A percentile compares a stretch with the other conserved stretches of the same genome.
Evolutionary conservation across 208 protist species (phyloP).

Genomic region (Porcisia deanei): DNA sequence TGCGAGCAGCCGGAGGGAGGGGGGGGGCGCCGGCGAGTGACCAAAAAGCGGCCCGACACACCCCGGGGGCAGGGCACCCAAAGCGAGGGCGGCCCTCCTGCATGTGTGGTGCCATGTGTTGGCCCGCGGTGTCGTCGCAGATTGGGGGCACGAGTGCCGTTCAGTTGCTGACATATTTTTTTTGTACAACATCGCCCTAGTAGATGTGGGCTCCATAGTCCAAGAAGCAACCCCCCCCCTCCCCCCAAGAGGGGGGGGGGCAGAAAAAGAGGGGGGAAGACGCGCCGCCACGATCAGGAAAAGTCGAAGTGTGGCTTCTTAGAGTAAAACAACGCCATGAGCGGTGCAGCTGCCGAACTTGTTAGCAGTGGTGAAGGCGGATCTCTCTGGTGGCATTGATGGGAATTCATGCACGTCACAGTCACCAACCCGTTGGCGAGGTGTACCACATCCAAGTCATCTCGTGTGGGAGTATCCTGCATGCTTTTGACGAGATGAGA

Average conservation of each 20-base stretch:
- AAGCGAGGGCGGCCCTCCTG: not conserved
- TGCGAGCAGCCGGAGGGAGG: not conserved
- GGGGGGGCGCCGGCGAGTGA: not conserved
- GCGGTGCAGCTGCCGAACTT: not conserved
- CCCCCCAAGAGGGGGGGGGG: not conserved
- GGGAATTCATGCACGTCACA: slow-evolving; percentile 10
- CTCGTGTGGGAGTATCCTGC: not conserved
- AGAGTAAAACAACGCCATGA: not conserved
- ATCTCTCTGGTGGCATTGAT: not conserved
- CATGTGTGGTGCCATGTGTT: not conserved
- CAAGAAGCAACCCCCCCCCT: too few relatives aligned
- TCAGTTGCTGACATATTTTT: not conserved
- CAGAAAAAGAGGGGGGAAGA: not conserved
- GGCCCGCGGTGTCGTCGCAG: too few relatives aligned
- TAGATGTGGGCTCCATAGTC: not conserved
- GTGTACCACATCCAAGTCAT: slow-evolving; percentile 1
- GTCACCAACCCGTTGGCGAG: slow-evolving; percentile 21
- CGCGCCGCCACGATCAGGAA: not conserved
- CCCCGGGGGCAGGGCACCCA: not conserved
- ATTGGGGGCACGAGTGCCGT: not conserved
- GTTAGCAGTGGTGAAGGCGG: not conserved
- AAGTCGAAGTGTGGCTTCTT: not conserved
- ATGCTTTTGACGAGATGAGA: not conserved
- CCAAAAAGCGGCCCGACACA: not conserved
- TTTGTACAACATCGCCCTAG: not conserved